Evolutionary conservation across 73 alveolate species (phyloP).

Genomic region (Stentor coeruleus): DNA sequence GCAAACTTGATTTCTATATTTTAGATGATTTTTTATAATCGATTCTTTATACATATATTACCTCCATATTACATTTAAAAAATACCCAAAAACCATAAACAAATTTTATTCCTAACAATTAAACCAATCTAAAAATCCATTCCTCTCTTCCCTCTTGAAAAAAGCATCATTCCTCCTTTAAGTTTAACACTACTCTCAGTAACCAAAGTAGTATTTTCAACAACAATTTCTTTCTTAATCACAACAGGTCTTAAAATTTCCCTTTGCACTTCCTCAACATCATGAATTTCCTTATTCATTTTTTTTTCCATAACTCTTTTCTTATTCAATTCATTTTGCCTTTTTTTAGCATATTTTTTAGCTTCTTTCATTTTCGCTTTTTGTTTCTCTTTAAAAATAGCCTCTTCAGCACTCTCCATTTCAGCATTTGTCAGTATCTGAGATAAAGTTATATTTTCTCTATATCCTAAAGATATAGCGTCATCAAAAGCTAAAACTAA

Average conservation of each 20-base stretch:
- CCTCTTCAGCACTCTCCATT: constrained; percentile 96
- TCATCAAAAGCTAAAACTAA: constrained; percentile 91
- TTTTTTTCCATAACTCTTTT: constrained; percentile 38
- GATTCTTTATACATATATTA: no score
- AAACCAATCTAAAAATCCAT: background rate
- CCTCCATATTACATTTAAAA: no score
- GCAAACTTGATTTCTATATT: no score
- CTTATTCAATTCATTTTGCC: constrained; percentile 25
- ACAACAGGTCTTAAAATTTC: background rate
- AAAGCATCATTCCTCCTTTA: background rate
- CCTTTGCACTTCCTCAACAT: background rate
- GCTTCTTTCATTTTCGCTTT: constrained; percentile 52
- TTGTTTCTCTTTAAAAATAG: constrained; percentile 54
- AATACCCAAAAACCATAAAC: no score
- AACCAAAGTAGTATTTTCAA: background rate
- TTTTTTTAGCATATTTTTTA: constrained; percentile 41
- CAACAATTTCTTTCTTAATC: background rate
- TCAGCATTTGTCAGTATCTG: constrained; percentile 83
- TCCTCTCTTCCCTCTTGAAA: background rate
- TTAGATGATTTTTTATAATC: no score
- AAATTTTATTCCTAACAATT: no score
- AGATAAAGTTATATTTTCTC: constrained; percentile 85
- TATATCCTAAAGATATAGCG: constrained; percentile 85
- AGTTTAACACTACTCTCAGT: background rate
- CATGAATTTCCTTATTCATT: background rate